Conservation (phyloP, 805 yeast species). For the Grigorovia humatica region DNA sequence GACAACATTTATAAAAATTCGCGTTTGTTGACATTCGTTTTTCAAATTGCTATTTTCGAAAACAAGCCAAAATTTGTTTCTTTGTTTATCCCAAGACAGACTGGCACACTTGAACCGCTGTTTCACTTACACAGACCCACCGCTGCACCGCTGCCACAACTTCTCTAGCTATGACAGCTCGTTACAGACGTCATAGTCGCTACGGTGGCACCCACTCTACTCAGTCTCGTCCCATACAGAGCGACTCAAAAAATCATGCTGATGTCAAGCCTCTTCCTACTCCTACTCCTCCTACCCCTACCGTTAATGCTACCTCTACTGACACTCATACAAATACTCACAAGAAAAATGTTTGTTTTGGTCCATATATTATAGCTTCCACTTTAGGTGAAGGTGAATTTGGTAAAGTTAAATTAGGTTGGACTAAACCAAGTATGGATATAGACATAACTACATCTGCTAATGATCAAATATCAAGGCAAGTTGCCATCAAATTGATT, state of each 20-base stretch:
- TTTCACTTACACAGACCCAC: neutral
- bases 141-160: neutral
- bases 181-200: neutral
- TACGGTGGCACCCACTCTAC: neutral
- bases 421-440: constrained; percentile 47
- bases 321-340: constrained; percentile 4
- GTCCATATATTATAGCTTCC: constrained; percentile 81
- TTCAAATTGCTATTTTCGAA: neutral
- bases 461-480: constrained; percentile 39
- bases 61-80: neutral
- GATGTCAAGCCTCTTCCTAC: too few species aligned
- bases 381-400: constrained; percentile 97
- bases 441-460: neutral
- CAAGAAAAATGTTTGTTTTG: constrained; percentile 71
- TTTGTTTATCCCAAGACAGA: neutral
- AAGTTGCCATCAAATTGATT: constrained; percentile 89
- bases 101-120: neutral
- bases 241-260: neutral
- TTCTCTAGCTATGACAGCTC: neutral
- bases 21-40: neutral
- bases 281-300: too few species aligned
- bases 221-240: neutral
- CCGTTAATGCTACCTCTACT: neutral
- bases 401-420: constrained; percentile 93
- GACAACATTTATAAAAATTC: neutral